phyloP scores from a whole-genome alignment of 1,139 yeast genomes.

The Saccharomyces hybrid region DNA sequence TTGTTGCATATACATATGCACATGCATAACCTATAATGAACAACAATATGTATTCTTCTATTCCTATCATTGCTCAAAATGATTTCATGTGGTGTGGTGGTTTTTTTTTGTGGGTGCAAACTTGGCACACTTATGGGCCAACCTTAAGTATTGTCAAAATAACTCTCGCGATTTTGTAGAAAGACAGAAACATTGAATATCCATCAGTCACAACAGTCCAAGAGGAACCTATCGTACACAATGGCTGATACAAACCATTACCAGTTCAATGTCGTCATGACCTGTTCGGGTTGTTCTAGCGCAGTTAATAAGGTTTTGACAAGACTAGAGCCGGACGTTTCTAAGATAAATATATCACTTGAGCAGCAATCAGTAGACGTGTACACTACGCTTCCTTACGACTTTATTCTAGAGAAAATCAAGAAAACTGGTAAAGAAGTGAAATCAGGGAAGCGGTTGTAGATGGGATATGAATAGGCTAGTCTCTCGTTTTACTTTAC shows the following conservation, averaged over 20 bases:
- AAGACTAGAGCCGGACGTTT: constrained; percentile 63
- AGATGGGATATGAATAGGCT: background rate
- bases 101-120: background rate
- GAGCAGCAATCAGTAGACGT: constrained; percentile 81
- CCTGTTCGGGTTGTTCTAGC: constrained; percentile 80
- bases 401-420: constrained; percentile 69
- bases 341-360: constrained; percentile 61
- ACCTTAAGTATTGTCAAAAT: background rate
- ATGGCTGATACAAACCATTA: constrained; percentile 49
- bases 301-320: constrained; percentile 77
- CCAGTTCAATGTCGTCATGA: constrained; percentile 72
- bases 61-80: background rate
- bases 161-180: background rate
- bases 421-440: constrained; percentile 88
- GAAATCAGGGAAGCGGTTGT: constrained; percentile 42
- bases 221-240: constrained; percentile 1
- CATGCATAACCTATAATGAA: background rate
- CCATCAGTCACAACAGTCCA: too few relatives aligned
- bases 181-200: background rate
- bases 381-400: constrained; percentile 57
- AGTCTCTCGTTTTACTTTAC: background rate
- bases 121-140: background rate
- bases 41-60: background rate
- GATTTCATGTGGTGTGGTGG: background rate
- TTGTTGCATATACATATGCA: background rate